Base-by-base conservation (phyloP, 1,139 yeast genomes). In the Diutina ranongensis region DNA sequence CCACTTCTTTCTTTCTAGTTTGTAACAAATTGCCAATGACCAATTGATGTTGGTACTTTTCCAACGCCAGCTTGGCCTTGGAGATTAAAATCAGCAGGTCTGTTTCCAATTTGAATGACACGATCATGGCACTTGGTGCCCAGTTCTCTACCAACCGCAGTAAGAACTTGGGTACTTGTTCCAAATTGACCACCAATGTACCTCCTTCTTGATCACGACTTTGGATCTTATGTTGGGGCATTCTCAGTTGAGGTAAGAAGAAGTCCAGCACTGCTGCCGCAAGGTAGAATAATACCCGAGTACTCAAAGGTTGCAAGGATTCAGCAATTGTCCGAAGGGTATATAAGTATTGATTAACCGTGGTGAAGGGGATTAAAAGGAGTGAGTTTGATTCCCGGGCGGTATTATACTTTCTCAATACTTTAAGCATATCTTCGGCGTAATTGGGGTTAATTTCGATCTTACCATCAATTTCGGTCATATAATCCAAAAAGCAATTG, bases 221-320 rank as follows among this genome's bases (percentile, higher is more conserved):
- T 62, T 94, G 98, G 51, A 92, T 92, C 63, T 92, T 92, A 63
- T 92, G 99, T 55, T 86, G 87, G 1, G 97, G 94, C 57, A 87
- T 71, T 52, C 85, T 72, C 1, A 89, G 80, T 48, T 76, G 78
- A 2, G 98, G 99, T 41, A 92, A 71, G 64, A 88, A 92, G 62
- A 94, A 92, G 61, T 92, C 99, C 4, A 95, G 85, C 0, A 92
- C 99, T 0, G 98, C 98, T 3, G 98, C 98, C 0, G 98, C 98
- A 50, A 92, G 70, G 62, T 83, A 94, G 57, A 92, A 85, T 44
- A 92, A 60, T 0, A 87, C 86, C 48, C 66, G 65, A 2, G 72
- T 59, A 3, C 76, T 78, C 45, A 78, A 65, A 2, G 65, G 61
- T 44, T 78, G 72, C 54, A 92, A 61, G 46, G 72, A 67, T 50